Evolutionary conservation across 169 alveolate species (phyloP).

Genomic region (Amoebophrya sp.): DNA sequence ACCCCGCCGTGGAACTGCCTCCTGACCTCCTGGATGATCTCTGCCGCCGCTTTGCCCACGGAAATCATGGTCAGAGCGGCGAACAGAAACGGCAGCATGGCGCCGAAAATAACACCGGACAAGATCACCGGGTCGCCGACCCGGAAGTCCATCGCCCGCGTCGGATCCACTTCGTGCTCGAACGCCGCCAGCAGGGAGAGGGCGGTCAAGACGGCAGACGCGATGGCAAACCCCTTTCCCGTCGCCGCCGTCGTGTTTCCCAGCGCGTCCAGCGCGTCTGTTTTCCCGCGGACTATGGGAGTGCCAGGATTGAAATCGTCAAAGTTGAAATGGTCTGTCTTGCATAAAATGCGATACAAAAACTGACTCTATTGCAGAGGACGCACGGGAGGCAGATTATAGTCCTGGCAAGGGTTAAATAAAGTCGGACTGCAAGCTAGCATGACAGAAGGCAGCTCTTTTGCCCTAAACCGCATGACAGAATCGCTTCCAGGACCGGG

Average conservation of each 20-base stretch:
- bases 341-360: too few species aligned
- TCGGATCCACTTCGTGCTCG: constrained; percentile 55
- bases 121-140: constrained; percentile 58
- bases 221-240: constrained; percentile 72
- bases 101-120: constrained; percentile 61
- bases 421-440: too few species aligned
- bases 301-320: too few species aligned
- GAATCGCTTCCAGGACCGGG: too few species aligned
- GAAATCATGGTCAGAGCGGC: constrained; percentile 68
- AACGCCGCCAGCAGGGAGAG: constrained; percentile 69
- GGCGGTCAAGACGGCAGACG: constrained; percentile 67
- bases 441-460: too few species aligned
- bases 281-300: constrained; percentile 61
- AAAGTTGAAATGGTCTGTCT: too few species aligned
- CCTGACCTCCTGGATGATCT: constrained; percentile 65
- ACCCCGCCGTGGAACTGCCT: constrained; percentile 49
- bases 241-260: constrained; percentile 72
- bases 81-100: constrained; percentile 68
- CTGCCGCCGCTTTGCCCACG: constrained; percentile 68
- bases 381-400: too few species aligned
- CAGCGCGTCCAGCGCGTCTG: constrained; percentile 70
- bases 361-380: too few species aligned
- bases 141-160: constrained; percentile 47
- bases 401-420: too few species aligned
- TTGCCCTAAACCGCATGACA: too few species aligned